Evolutionary conservation across 23 red algal genomes (phyloP).

Genomic region (Gracilariopsis chorda): DNA sequence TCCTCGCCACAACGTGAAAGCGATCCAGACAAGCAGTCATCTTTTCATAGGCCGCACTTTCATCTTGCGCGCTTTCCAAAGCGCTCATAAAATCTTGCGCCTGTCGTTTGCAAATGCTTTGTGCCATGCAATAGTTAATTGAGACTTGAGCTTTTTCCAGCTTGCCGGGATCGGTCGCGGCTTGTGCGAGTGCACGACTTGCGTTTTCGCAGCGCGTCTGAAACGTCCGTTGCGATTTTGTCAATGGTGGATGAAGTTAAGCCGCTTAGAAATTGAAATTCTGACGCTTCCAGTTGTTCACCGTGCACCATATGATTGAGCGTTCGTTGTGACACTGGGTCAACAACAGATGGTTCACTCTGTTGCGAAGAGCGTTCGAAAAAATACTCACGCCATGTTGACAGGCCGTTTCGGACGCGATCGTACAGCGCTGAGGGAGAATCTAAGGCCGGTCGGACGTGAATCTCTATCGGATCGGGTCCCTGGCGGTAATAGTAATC

Average conservation of each 20-base stretch:
- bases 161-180: constrained; percentile 20
- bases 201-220: constrained; percentile 43
- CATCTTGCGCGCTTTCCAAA: constrained; percentile 32
- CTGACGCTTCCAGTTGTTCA: constrained; percentile 31
- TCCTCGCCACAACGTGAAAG: constrained; percentile 83
- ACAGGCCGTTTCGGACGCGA: constrained; percentile 18
- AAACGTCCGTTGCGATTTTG: constrained; percentile 54
- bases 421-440: constrained; percentile 51
- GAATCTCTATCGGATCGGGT: constrained; percentile 74
- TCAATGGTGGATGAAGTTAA: constrained; percentile 31
- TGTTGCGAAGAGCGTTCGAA: not conserved
- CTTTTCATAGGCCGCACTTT: constrained; percentile 35
- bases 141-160: constrained; percentile 65
- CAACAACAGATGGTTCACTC: not conserved
- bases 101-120: constrained; percentile 51
- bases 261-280: constrained; percentile 67
- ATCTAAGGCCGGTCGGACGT: constrained; percentile 75
- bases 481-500: constrained; percentile 79
- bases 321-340: not conserved
- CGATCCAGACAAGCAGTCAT: constrained; percentile 73
- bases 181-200: constrained; percentile 23
- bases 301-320: constrained; percentile 7
- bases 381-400: not conserved
- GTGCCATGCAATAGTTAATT: constrained; percentile 75
- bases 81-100: constrained; percentile 58